Evolutionary conservation across 2,329 filamentous ascomycete genomes (phyloP).

Genomic region (Fusarium sublunatum): DNA sequence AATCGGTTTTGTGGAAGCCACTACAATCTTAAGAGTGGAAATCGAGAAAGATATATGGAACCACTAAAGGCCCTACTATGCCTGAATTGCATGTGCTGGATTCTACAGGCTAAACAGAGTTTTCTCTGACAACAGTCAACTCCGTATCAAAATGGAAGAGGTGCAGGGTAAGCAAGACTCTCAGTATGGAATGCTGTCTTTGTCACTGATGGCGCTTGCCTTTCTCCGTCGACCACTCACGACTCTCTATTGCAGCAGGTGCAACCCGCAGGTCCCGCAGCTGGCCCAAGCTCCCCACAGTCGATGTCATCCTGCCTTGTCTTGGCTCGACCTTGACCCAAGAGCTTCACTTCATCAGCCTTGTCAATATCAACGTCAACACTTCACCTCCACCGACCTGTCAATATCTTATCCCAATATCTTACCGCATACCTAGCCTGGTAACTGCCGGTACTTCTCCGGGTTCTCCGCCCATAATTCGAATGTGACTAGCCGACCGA

Average conservation of each 20-base stretch:
- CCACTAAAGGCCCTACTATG: background rate
- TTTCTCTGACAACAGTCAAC: background rate
- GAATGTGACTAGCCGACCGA: conserved; percentile 38
- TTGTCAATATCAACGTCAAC: conserved; percentile 28
- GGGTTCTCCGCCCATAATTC: background rate
- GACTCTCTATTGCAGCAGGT: conserved; percentile 20
- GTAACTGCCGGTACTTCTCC: background rate
- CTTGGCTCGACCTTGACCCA: background rate
- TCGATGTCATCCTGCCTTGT: conserved; percentile 28
- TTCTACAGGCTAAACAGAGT: background rate
- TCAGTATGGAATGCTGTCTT: conserved; percentile 13
- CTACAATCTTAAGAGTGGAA: conserved; percentile 8
- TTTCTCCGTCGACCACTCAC: conserved; percentile 25
- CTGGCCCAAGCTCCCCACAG: conserved; percentile 36
- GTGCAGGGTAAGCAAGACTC: conserved; percentile 22
- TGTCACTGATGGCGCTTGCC: conserved; percentile 7
- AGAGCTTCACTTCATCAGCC: conserved; percentile 27
- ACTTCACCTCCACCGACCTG: background rate
- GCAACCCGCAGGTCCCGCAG: conserved; percentile 2
- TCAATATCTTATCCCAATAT: background rate
- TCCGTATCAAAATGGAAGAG: background rate
- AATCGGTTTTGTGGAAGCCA: conserved; percentile 3
- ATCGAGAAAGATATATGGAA: conserved; percentile 16
- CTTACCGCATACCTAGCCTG: background rate
- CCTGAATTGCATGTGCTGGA: no score